Evolutionary conservation across 2,329 filamentous ascomycete genomes (phyloP).

Genomic region (Nemania bipapillata): DNA sequence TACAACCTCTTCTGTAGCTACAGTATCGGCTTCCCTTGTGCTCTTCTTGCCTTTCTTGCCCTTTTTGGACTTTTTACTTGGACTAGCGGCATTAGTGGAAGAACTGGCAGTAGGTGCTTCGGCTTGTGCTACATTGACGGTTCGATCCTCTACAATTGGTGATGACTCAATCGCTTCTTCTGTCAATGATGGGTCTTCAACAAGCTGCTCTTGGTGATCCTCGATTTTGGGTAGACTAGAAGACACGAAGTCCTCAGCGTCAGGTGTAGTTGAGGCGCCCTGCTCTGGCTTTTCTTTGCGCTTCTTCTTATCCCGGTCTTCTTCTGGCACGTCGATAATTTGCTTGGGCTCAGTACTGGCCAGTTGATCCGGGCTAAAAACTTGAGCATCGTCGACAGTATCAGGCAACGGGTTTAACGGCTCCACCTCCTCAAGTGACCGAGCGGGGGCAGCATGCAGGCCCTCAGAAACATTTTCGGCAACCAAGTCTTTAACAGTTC

Average conservation of each 20-base stretch:
- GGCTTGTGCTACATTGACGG: conserved; percentile 19
- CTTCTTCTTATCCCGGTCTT: conserved; percentile 49
- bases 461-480: conserved; percentile 31
- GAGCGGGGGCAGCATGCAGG: conserved; percentile 38
- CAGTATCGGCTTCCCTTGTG: conserved; percentile 19
- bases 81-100: conserved; percentile 33
- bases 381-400: conserved; percentile 3
- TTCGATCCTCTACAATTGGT: conserved; percentile 12
- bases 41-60: conserved; percentile 39
- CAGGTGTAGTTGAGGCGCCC: conserved; percentile 25
- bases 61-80: conserved; percentile 44
- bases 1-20: background rate
- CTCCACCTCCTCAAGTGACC: conserved; percentile 36
- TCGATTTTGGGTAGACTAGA: background rate
- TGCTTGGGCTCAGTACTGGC: conserved; percentile 38
- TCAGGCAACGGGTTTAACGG: conserved; percentile 18
- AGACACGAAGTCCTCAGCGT: conserved; percentile 12
- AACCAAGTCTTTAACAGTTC: conserved; percentile 39
- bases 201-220: conserved; percentile 30
- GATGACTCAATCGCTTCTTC: conserved; percentile 19
- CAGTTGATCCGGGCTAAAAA: conserved; percentile 15
- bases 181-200: conserved; percentile 13
- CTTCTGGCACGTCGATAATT: conserved; percentile 45
- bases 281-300: conserved; percentile 49
- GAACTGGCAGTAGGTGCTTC: conserved; percentile 22